Evolutionary conservation across 768 basidiomycete genomes (phyloP).

Genomic region (Rhodosporidiobolus sp.): DNA sequence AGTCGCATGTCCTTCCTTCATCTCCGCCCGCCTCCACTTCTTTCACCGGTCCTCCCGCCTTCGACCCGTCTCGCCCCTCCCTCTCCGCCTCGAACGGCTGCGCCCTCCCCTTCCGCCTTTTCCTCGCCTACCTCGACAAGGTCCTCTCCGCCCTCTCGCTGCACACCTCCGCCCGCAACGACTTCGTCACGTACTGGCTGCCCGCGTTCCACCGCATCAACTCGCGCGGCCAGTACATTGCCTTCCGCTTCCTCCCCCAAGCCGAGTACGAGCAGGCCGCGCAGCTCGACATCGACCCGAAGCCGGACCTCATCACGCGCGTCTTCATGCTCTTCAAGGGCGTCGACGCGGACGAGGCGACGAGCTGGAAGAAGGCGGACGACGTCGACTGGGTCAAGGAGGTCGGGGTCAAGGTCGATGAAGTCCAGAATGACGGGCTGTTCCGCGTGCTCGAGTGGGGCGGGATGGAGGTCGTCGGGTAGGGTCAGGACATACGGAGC

Average conservation of each 20-base stretch:
- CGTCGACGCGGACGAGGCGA: not conserved
- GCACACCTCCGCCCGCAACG: conserved; percentile 53
- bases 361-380: not conserved
- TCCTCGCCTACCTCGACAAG: conserved; percentile 51
- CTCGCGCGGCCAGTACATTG: conserved; percentile 49
- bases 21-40: not conserved
- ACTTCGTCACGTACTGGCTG: conserved; percentile 59
- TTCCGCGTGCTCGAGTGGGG: conserved; percentile 24
- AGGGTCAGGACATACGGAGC: too few relatives aligned
- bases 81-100: conserved; percentile 44
- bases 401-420: conserved; percentile 4
- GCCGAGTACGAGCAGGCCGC: conserved; percentile 53
- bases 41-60: too few relatives aligned
- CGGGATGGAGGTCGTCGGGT: conserved; percentile 12
- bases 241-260: conserved; percentile 56
- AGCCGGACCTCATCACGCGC: conserved; percentile 51
- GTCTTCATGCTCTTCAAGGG: conserved; percentile 15
- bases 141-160: conserved; percentile 49
- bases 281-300: conserved; percentile 50
- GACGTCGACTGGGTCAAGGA: conserved; percentile 9
- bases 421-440: not conserved
- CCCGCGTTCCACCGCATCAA: conserved; percentile 50
- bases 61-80: not conserved
- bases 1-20: not conserved
- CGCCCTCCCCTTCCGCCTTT: conserved; percentile 45